phyloP scores from a whole-genome alignment of 2,329 filamentous ascomycete genomes.

The Ilyonectria sp. region DNA sequence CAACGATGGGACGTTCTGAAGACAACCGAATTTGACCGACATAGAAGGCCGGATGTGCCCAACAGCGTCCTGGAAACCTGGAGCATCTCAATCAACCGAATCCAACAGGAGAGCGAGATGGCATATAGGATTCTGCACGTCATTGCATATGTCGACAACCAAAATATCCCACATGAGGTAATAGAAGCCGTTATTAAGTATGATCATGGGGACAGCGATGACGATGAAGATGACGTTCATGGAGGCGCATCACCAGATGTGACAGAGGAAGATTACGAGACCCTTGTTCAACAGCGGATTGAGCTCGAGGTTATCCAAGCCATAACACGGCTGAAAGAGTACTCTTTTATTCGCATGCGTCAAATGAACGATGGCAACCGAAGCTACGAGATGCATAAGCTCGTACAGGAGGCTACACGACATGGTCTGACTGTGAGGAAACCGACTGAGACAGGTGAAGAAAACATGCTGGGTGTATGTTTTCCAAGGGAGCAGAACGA shows the following conservation, averaged over 20 bases:
- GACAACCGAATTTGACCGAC: conserved; percentile 43
- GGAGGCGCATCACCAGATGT: no score
- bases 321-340: conserved; percentile 49
- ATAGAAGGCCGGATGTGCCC: conserved; percentile 46
- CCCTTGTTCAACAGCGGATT: not conserved
- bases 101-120: conserved; percentile 47
- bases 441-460: not conserved
- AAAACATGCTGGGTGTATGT: no score
- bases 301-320: conserved; percentile 33
- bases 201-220: no score
- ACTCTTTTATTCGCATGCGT: conserved; percentile 51
- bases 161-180: conserved; percentile 50
- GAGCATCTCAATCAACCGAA: conserved; percentile 51
- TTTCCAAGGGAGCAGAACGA: not conserved
- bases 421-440: conserved; percentile 33
- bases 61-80: conserved; percentile 55
- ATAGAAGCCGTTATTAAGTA: conserved; percentile 35
- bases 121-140: conserved; percentile 50
- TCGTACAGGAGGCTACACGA: conserved; percentile 49
- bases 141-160: conserved; percentile 52
- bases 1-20: conserved; percentile 44
- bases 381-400: conserved; percentile 52
- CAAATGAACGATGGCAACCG: conserved; percentile 1
- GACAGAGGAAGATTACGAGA: not conserved
- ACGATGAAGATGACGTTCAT: no score